Percentiles rank a stretch among this genome's conserved stretches.
These are phyloP conservation scores for Colletotrichum lindemuthianum DNA, from an alignment of 2,329 filamentous ascomycete species.

Conservation along the genomic window DNA sequence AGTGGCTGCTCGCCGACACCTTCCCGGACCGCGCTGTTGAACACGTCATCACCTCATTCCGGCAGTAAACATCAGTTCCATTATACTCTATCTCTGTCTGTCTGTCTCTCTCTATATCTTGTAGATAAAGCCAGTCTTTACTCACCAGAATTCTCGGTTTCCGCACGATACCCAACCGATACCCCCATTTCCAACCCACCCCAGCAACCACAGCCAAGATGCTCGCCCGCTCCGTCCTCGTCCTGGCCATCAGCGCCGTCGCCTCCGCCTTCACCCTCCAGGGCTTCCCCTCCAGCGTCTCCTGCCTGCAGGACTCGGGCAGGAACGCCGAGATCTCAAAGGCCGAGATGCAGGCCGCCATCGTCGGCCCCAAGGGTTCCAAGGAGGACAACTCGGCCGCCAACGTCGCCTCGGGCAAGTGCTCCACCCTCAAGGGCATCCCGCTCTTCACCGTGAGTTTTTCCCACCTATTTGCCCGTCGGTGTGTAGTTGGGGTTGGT, in stretches of 20 bases:
- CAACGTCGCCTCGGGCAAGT: slow-evolving; percentile 13
- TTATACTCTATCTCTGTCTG: no score
- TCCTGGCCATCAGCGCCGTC: slow-evolving; percentile 2
- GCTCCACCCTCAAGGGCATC: slow-evolving; percentile 7
- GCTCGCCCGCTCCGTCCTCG: slow-evolving; percentile 5
- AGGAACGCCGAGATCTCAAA: neutral
- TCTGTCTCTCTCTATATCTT: no score
- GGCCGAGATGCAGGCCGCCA: slow-evolving; percentile 11
- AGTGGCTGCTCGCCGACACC: no score
- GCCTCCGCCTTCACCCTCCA: slow-evolving; percentile 7
- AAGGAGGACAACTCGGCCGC: slow-evolving; percentile 9
- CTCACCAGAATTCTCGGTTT: no score
- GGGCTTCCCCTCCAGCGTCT: slow-evolving; percentile 14
- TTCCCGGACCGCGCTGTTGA: accelerated
- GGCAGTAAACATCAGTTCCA: no score
- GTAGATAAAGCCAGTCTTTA: no score
- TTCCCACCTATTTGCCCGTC: neutral
- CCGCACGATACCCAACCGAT: no score
- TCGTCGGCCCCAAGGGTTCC: slow-evolving; percentile 14
- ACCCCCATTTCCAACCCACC: no score
- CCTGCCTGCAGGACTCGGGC: slow-evolving; percentile 7
- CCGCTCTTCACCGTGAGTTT: slow-evolving; percentile 12
- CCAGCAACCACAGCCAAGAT: neutral
- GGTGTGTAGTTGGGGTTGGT: neutral
- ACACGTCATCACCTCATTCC: no score